A percentile compares a stretch with the other conserved stretches of the same genome.
These are phyloP conservation scores for Neospermospora avenae DNA, from an alignment of 2,329 filamentous ascomycete species.

Conservation along the genomic window DNA sequence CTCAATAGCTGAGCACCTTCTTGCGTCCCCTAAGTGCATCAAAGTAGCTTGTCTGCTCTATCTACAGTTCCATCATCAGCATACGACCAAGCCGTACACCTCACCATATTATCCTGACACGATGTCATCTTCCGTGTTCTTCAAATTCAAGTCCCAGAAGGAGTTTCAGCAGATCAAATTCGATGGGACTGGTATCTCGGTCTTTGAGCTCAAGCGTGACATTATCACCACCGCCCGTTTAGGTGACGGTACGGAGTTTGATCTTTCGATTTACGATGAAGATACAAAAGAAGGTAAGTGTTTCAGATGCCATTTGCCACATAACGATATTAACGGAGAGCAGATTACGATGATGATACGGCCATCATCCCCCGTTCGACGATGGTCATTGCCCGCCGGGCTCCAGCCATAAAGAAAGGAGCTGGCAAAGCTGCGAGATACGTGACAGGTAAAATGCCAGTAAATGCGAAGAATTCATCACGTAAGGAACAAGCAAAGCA, in stretches of 20 bases:
- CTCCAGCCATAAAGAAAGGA: conserved; percentile 80
- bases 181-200: conserved; percentile 95
- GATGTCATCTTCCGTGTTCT: conserved; percentile 79
- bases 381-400: conserved; percentile 82
- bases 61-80: conserved; percentile 16
- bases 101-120: conserved; percentile 18
- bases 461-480: conserved; percentile 77
- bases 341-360: conserved; percentile 97
- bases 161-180: conserved; percentile 93
- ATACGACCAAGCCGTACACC: conserved; percentile 14
- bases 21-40: conserved; percentile 26
- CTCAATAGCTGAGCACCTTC: conserved; percentile 27
- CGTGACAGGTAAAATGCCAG: conserved; percentile 92
- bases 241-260: conserved; percentile 94
- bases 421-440: conserved; percentile 91
- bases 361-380: conserved; percentile 95
- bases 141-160: conserved; percentile 99
- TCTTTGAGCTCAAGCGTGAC: conserved; percentile 98
- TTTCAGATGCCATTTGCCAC: neutral
- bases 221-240: conserved; percentile 93
- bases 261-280: conserved; percentile 90
- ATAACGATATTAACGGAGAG: conserved; percentile 31
- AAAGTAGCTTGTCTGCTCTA: conserved; percentile 22
- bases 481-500: conserved; percentile 59
- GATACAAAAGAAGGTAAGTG: conserved; percentile 82